Percentiles rank a stretch among this genome's conserved stretches.
Evolutionary conservation across 345 rosid species (phyloP).

Genomic region (Euphorbia tirucalli): DNA sequence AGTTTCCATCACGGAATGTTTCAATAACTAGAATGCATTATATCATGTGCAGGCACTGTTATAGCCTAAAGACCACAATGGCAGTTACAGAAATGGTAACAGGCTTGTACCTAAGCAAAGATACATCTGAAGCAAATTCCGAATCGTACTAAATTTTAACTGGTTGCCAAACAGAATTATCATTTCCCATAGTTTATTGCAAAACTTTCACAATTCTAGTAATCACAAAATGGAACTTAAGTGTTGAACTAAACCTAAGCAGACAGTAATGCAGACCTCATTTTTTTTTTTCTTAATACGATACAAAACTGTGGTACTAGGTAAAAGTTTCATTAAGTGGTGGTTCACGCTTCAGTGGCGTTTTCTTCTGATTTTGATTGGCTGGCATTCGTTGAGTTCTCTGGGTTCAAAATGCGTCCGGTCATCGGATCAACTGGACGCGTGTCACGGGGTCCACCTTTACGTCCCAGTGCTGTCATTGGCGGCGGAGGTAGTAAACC

Average conservation of each 20-base stretch:
- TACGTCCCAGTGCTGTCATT: constrained; percentile 78
- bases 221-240: not conserved
- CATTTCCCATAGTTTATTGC: not conserved
- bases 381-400: constrained; percentile 26
- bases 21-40: no score
- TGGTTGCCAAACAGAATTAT: not conserved
- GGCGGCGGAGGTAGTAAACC: constrained; percentile 90
- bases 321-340: constrained; percentile 5
- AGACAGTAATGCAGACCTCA: not conserved
- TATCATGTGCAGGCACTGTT: no score
- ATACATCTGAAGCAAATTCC: no score
- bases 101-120: no score
- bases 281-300: not conserved
- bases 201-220: not conserved
- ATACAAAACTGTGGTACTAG: not conserved
- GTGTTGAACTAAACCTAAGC: not conserved
- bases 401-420: constrained; percentile 48
- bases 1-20: no score
- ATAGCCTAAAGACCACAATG: no score
- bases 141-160: no score
- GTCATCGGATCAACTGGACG: constrained; percentile 81
- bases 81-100: no score
- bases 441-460: constrained; percentile 68
- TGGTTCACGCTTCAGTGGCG: constrained; percentile 1
- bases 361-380: constrained; percentile 15